Base-by-base conservation (phyloP, 768 basidiomycete species). In the Mycena haematopus region DNA sequence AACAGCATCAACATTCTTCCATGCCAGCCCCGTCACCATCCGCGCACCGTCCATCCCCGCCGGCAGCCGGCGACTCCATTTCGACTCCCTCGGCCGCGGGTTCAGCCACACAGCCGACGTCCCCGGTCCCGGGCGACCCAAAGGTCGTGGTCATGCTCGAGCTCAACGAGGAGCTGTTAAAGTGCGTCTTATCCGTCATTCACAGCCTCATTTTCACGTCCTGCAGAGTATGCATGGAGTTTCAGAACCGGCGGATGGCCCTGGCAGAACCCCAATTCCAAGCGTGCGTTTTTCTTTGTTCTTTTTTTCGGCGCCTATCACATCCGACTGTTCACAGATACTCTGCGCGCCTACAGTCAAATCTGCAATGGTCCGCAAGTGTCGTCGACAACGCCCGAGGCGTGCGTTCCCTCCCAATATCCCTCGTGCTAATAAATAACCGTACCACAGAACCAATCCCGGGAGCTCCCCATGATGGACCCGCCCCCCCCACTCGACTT, bases 331-430 rank as follows among this genome's bases (percentile, higher is more conserved):
- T n/a, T n/a, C 9, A 31, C 29, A 92, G 91, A 70, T 92, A 85
- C 74, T 74, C 82, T 3, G 56, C 59, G 14, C 84, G 90, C 51
- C 74, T 93, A 42, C 88, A 92, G 68, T 82, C 86, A 31, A 93
- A 92, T 72, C 78, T 93, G 15, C 77, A 82, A 2, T 92, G 87
- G 86, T 74, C 92, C 65, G 88, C 89, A 47, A 82, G 85, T 21
- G 84, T 83, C n/a, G 87, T 85, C 44, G 90, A 92, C 13, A 15
- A 31, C 66, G 79, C 73, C 46, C 80, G 79, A 52, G 77, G 75
- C 40, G 86, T 86, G 76, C 52, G 82, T 74, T 6, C 53, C 29
- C 29, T 35, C 31, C 45, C 13, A 61, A n/a, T n/a, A n/a, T n/a
- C n/a, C n/a, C n/a, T n/a, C n/a, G n/a, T n/a, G n/a, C n/a, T n/a